phyloP scores from a whole-genome alignment of 2,329 filamentous ascomycete species.

The Phyllosticta capitalensis region DNA sequence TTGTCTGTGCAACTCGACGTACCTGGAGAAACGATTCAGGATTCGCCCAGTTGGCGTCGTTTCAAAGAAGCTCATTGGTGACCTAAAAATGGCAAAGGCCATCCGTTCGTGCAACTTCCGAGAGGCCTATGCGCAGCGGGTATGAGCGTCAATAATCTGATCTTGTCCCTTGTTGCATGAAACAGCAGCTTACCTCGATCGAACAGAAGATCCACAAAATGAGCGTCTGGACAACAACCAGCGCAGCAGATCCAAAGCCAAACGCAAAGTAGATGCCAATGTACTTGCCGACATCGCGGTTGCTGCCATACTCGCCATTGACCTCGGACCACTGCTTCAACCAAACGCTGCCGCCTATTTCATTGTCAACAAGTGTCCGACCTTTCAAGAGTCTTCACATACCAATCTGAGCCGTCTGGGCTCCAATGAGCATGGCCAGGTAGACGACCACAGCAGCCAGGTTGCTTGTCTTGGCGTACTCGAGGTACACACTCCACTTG shows the following conservation, averaged over 20 bases:
- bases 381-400: slow-evolving; percentile 24
- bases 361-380: slow-evolving; percentile 1
- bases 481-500: slow-evolving; percentile 88
- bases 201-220: slow-evolving; percentile 99
- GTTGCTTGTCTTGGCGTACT: slow-evolving; percentile 95
- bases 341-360: slow-evolving; percentile 73
- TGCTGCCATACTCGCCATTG: slow-evolving; percentile 59
- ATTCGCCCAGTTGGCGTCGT: slow-evolving; percentile 95
- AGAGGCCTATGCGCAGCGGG: slow-evolving; percentile 53
- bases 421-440: slow-evolving; percentile 62
- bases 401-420: slow-evolving; percentile 76
- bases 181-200: slow-evolving; percentile 60
- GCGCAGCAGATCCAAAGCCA: slow-evolving; percentile 71
- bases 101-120: slow-evolving; percentile 94
- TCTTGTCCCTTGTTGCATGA: neutral
- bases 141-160: slow-evolving; percentile 16
- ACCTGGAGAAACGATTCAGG: slow-evolving; percentile 91
- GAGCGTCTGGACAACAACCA: slow-evolving; percentile 86
- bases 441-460: slow-evolving; percentile 75
- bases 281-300: slow-evolving; percentile 75
- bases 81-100: slow-evolving; percentile 94
- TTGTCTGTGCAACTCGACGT: slow-evolving; percentile 23
- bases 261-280: slow-evolving; percentile 94
- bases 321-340: slow-evolving; percentile 83
- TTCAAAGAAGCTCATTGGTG: slow-evolving; percentile 98